A percentile compares a stretch with the other conserved stretches of the same genome.
These are phyloP conservation scores for Suillus cothurnatus DNA, from an alignment of 768 basidiomycete species.

Conservation along the genomic window DNA sequence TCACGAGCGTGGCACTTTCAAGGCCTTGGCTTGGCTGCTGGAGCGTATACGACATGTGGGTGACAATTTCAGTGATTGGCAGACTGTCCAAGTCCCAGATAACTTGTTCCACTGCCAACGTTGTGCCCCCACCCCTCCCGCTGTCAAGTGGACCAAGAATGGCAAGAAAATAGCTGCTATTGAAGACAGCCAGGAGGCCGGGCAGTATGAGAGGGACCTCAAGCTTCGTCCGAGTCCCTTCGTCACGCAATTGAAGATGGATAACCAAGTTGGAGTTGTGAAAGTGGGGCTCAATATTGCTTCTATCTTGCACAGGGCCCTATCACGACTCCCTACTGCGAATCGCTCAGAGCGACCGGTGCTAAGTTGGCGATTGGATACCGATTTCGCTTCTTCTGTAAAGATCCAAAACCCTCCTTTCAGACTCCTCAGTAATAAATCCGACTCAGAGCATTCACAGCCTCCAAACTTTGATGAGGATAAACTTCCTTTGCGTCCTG, in stretches of 20 bases:
- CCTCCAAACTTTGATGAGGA: slow-evolving; percentile 66
- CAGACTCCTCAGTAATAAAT: slow-evolving; percentile 71
- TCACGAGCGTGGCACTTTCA: slow-evolving; percentile 82
- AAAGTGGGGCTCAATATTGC: slow-evolving; percentile 88
- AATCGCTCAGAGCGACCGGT: slow-evolving; percentile 46
- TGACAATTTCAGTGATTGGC: slow-evolving; percentile 69
- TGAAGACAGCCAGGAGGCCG: slow-evolving; percentile 86
- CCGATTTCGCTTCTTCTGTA: slow-evolving; percentile 70
- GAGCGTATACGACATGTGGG: slow-evolving; percentile 81
- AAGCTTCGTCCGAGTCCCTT: slow-evolving; percentile 87
- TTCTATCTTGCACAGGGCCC: slow-evolving; percentile 84
- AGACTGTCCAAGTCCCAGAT: slow-evolving; percentile 47
- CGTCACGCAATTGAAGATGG: slow-evolving; percentile 77
- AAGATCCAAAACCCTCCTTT: slow-evolving; percentile 65
- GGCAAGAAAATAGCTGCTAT: slow-evolving; percentile 64
- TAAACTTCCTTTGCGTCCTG: slow-evolving; percentile 67
- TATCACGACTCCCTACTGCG: slow-evolving; percentile 71
- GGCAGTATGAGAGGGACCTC: slow-evolving; percentile 84
- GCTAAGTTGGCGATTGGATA: slow-evolving; percentile 81
- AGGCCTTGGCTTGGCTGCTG: slow-evolving; percentile 81
- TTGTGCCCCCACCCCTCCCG: slow-evolving; percentile 80
- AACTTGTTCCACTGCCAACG: slow-evolving; percentile 64
- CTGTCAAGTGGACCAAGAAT: slow-evolving; percentile 70
- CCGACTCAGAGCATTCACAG: slow-evolving; percentile 69
- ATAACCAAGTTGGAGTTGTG: slow-evolving; percentile 65